Conservation (phyloP, 768 basidiomycete genomes). For the Lentinus brumalis region DNA sequence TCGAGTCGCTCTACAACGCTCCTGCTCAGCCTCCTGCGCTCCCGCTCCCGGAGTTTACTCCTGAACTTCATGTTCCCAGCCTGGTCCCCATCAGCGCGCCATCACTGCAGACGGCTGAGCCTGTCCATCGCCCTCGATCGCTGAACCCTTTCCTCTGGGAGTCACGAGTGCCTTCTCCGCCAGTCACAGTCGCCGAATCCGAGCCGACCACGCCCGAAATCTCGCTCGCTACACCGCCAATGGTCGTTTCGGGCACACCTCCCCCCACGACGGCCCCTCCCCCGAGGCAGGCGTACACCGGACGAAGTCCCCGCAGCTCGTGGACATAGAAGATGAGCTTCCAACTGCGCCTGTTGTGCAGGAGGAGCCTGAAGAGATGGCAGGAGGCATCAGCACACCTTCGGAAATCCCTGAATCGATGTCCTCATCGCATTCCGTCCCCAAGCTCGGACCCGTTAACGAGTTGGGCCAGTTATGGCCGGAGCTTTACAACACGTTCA, state of each 20-base stretch:
- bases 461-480: conserved; percentile 32
- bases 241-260: too few species aligned
- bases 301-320: neutral
- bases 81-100: neutral
- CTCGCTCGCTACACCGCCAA: too few species aligned
- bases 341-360: neutral
- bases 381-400: conserved; percentile 21
- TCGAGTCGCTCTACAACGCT: neutral
- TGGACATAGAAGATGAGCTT: conserved; percentile 20
- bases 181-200: too few species aligned
- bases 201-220: too few species aligned
- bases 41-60: conserved; percentile 14
- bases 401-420: conserved; percentile 21
- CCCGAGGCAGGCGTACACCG: neutral
- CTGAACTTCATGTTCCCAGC: neutral
- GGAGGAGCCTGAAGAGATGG: neutral
- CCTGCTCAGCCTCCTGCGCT: conserved; percentile 9
- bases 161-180: neutral
- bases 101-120: neutral
- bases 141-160: neutral
- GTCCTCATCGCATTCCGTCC: conserved; percentile 17
- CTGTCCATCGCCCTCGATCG: too few species aligned
- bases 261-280: neutral
- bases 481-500: conserved; percentile 27
- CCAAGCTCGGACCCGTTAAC: conserved; percentile 25